Evolutionary conservation across 202 grass and related monocot genomes (phyloP), one percentile per base, ranked within the genome.

Genomic region (Saccharum hybrid): DNA sequence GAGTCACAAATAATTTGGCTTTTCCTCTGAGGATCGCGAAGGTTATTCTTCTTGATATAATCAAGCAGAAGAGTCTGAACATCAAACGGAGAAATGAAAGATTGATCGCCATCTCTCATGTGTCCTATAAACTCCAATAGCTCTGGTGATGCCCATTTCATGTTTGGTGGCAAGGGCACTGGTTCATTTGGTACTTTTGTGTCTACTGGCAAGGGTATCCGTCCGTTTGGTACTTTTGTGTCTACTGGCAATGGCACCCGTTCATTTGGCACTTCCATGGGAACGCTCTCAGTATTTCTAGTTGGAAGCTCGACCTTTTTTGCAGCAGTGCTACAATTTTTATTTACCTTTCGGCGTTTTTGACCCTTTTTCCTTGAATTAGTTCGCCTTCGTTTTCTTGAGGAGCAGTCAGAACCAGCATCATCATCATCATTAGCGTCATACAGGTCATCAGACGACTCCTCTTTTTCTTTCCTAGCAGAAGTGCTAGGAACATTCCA

Each of bases 1-100:
- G 85, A 8, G 63, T 99, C 97, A 90, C 97, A 99, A 67, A 99
- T 72, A 72, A 99, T 96, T 86, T 99, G 97, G 79, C 97, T 96
- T 87, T 96, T 99, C 66, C 85, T 96, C 46, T 72, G 84, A 82
- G 90, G 97, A 66, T 99, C 91, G 8, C 97, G 93, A 39, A 99
- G 93, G 78, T 88, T 92, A 82, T 99, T 94, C 86, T 85, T 88
- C 83, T 99, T 99, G 82, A 99, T 96, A 75, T 99, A 99, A 16
- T 96, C 91, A 75, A 99, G 91, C 86, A 99, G 61, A 91, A 94
- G 89, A 82, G 74, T 88, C 81, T 99, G 97, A 65, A 96, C 93
- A 72, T 99, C 97, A 71, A 92, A 99, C 5, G 86, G 97, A 48
- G 93, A 91, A 39, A 92, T 74, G 80, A 84, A 88, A 80, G 91